These are phyloP conservation scores for Parascedosporium putredinis DNA, from an alignment of 2,329 filamentous ascomycete genomes.

Conservation along the genomic window DNA sequence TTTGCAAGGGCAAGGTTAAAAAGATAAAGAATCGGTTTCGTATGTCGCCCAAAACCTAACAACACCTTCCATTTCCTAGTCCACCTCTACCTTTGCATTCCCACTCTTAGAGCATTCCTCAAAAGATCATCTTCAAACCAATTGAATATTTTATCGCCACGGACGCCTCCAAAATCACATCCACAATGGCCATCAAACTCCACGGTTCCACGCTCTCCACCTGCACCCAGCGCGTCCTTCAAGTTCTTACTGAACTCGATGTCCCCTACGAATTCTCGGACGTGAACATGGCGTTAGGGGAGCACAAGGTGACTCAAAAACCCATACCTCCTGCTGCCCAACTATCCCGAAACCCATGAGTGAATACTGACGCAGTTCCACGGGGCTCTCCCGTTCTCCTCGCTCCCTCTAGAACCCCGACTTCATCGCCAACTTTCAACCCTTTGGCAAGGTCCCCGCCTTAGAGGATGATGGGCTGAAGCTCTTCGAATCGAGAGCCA, in stretches of 20 bases:
- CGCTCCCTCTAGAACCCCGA: background rate
- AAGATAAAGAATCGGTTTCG: too few species aligned
- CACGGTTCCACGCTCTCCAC: background rate
- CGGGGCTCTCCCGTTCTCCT: too few species aligned
- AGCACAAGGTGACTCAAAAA: background rate
- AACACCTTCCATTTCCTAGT: too few species aligned
- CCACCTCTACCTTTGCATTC: too few species aligned
- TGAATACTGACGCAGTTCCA: too few species aligned
- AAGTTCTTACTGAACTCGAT: background rate
- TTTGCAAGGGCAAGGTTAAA: too few species aligned
- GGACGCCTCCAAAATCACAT: too few species aligned
- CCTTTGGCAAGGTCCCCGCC: conserved; percentile 8
- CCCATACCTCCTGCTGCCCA: background rate
- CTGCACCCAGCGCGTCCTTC: background rate
- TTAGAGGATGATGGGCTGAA: conserved; percentile 5
- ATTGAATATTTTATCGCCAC: too few species aligned
- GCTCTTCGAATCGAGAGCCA: conserved; percentile 3
- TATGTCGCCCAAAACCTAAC: too few species aligned
- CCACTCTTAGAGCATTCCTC: too few species aligned
- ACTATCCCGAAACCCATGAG: too few species aligned
- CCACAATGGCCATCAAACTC: background rate
- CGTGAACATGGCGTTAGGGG: background rate
- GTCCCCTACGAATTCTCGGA: background rate
- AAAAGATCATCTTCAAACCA: too few species aligned
- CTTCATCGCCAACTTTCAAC: background rate